Evolutionary conservation across 768 basidiomycete genomes (phyloP), one percentile per base, ranked within the genome.

Genomic region (Boletellus emodensis): DNA sequence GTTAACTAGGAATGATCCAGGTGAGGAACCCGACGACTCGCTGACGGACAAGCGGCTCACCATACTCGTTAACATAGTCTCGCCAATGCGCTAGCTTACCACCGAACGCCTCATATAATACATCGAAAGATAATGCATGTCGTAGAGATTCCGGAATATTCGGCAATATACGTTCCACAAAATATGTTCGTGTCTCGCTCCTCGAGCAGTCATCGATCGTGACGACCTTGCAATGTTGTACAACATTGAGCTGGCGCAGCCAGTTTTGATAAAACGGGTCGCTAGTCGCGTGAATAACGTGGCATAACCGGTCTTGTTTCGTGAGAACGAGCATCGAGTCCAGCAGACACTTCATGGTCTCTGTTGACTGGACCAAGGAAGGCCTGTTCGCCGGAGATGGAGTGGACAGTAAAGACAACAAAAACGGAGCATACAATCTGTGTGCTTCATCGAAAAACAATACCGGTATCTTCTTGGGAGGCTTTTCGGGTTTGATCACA

Each of bases 401-500:
- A 39, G 46, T 44, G 34, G 28, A 6, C 17, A 26, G 11, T 10
- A 30, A 24, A 36, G 22, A 45, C 9, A 15, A 41, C 43, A 8
- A 13, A 48, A 48, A 47, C 6, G 35, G 32, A 28, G 55, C 82
- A 33, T 64, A 89, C 84, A 91, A 68, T 65, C 85, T 88, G 62
- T 93, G 90, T 2, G 89, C 87, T 64, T 93, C 90, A 55, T 93
- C 90, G 53, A 93, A 81, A 63, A 92, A 87, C 50, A 92, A 77
- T 12, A 87, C 86, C 1, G 87, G 87, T 62, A 85, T 80, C 68
- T 81, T 85, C 74, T 91, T 92, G 51, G 53, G 38, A 12, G 67
- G 70, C 49, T 69, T 74, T 48, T 67, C 73, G 15, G 62, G 53
- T 48, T 65, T 67, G 45, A 63, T 51, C 46, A 59, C 40, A 24